Evolutionary conservation across 2,329 filamentous ascomycete genomes (phyloP), one percentile per base, ranked within the genome.

Genomic region (Exophiala oligosperma): DNA sequence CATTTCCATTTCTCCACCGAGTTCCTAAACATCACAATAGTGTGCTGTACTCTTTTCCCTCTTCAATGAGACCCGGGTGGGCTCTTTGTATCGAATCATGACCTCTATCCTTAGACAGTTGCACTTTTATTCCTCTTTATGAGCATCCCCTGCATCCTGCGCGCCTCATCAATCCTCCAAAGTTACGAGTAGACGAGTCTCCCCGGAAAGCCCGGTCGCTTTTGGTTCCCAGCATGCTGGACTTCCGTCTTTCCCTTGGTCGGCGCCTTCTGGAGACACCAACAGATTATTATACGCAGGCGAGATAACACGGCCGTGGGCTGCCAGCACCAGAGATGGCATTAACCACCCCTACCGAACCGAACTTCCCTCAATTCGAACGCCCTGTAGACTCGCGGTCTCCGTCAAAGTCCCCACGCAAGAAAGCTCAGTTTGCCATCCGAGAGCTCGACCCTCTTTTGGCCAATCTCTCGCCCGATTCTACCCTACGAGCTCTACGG

Each of bases 401-500:
- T 49, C 68, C 70, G n/a, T 72, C 74, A 26, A 69, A 70, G 47
- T 74, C 73, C 23, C 73, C 75, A 14, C 72, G 73, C 23, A 71
- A 74, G 58, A 72, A 66, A 56, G 65, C 68, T 17, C 66, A 69
- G 17, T 71, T 74, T 12, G 65, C 72, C 46, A 72, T 72, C 49
- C 68, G 73, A 57, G 71, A 75, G 40, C 66, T 75, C 40, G 77
- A 80, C 54, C 78, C 77, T 54, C 69, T 84, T 7, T 75, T 83
- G 43, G 76, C 76, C 57, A 79, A 79, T 56, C 72, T 84, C 0
- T 83, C 81, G 11, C 81, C 81, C 6, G 77, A 81, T 58, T 76
- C 79, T 17, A 84, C 81, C 4, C 69, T 84, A 11, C 71, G 76
- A 60, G 80, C 80, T 26, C 77, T 84, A 29, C 72, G 75, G 38